A percentile compares a stretch with the other conserved stretches of the same genome.
Conservation (phyloP, 2,329 filamentous ascomycete species). For the Claviceps sp. region DNA sequence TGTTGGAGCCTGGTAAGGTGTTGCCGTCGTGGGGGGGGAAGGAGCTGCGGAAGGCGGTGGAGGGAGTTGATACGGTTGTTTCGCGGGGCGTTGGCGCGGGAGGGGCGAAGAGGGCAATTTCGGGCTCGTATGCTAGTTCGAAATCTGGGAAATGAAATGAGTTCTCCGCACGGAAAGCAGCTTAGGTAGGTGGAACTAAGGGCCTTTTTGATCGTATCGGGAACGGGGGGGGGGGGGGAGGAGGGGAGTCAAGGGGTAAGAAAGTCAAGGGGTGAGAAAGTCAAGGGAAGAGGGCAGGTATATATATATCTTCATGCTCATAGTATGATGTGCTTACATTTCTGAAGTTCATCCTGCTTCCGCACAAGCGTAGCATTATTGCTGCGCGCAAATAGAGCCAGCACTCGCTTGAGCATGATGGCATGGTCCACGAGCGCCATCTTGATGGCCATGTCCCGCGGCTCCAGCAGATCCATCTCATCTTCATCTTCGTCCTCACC, state of each 20-base stretch:
- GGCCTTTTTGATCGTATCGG: too few relatives aligned
- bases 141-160: conserved; percentile 33
- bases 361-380: conserved; percentile 43
- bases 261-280: not conserved
- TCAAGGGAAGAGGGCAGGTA: not conserved
- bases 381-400: conserved; percentile 54
- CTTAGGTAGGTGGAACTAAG: too few relatives aligned
- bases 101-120: conserved; percentile 49
- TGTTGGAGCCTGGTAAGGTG: conserved; percentile 16
- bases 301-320: too few relatives aligned
- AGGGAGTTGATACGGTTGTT: conserved; percentile 23
- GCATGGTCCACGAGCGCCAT: conserved; percentile 83
- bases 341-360: conserved; percentile 45
- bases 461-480: conserved; percentile 31
- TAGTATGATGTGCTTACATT: conserved; percentile 38
- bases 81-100: conserved; percentile 27
- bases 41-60: conserved; percentile 35
- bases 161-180: not conserved
- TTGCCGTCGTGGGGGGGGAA: conserved; percentile 24
- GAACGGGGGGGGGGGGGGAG: too few relatives aligned
- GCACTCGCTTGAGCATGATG: conserved; percentile 70
- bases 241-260: too few relatives aligned
- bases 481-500: conserved; percentile 22
- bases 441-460: conserved; percentile 65
- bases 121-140: conserved; percentile 48